Evolutionary conservation across 192 early-diverging fungal species (phyloP).

Genomic region (Linnemannia schmuckeri): DNA sequence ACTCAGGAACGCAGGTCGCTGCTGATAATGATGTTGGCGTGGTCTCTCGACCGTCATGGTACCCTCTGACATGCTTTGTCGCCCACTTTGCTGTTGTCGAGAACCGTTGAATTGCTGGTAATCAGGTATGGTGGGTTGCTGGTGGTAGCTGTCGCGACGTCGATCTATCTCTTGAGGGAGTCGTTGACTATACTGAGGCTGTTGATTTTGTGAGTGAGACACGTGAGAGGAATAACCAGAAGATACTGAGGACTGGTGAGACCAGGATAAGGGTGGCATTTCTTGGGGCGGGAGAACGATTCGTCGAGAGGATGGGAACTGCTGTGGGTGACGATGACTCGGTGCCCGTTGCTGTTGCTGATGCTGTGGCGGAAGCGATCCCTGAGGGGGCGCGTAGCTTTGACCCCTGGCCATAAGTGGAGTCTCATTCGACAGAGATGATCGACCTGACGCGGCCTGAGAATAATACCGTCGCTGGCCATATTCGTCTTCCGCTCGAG

Average conservation of each 20-base stretch:
- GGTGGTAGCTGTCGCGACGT: background rate
- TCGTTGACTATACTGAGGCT: background rate
- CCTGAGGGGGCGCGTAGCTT: background rate
- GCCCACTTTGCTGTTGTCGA: background rate
- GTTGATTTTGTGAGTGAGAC: background rate
- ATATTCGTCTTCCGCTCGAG: background rate
- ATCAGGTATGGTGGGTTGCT: background rate
- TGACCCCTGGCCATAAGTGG: background rate
- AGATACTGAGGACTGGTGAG: background rate
- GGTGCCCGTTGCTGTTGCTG: background rate
- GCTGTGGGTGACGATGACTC: background rate
- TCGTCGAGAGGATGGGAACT: background rate
- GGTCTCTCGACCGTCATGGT: background rate
- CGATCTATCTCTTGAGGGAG: constrained; percentile 8
- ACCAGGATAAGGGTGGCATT: background rate
- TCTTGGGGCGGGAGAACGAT: background rate
- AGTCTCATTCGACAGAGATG: background rate
- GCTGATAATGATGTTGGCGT: background rate
- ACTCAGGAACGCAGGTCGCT: constrained; percentile 38
- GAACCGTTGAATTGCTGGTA: background rate
- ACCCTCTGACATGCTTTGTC: background rate
- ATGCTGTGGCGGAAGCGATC: background rate
- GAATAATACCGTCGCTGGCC: background rate
- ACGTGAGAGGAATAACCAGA: background rate
- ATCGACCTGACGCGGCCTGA: too few relatives aligned